Conservation (phyloP, 2,329 filamentous ascomycete species). For the Didymella lethalis region DNA sequence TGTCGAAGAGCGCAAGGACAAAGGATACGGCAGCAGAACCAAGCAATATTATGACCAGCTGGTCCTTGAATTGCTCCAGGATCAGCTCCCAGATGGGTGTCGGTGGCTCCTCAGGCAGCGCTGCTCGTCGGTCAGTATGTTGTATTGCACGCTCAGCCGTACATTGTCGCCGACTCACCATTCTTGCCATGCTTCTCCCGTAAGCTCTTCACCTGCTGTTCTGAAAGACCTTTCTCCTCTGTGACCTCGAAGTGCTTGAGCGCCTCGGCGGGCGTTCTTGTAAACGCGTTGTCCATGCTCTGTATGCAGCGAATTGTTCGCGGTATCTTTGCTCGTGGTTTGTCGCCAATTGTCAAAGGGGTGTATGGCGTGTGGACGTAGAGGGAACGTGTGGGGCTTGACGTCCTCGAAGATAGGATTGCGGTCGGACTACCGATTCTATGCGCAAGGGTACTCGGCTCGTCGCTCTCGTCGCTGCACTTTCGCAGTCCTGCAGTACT, state of each 20-base stretch:
- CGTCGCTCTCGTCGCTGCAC: conserved; percentile 7
- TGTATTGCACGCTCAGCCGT: not conserved
- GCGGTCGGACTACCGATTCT: conserved; percentile 9
- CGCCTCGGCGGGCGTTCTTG: conserved; percentile 58
- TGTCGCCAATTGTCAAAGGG: not conserved
- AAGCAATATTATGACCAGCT: conserved; percentile 93
- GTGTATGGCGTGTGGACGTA: conserved; percentile 8
- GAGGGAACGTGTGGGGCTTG: conserved; percentile 19
- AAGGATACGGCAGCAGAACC: conserved; percentile 94
- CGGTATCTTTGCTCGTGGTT: not conserved
- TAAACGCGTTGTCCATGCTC: conserved; percentile 63
- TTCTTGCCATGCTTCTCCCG: conserved; percentile 63
- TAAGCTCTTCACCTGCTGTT: conserved; percentile 56
- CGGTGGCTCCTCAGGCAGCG: conserved; percentile 86
- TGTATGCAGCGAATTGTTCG: not conserved
- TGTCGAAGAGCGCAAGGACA: conserved; percentile 89
- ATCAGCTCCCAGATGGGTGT: conserved; percentile 97
- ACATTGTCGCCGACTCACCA: conserved; percentile 50
- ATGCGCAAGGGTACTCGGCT: conserved; percentile 19
- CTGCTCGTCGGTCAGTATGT: conserved; percentile 51
- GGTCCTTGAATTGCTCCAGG: conserved; percentile 98
- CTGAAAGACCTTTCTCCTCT: conserved; percentile 60
- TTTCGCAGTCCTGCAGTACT: not conserved
- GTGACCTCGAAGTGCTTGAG: conserved; percentile 62
- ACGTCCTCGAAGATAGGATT: conserved; percentile 15